Conservation (phyloP, 257 asterid genomes). For the Lycium ferocissimum region DNA sequence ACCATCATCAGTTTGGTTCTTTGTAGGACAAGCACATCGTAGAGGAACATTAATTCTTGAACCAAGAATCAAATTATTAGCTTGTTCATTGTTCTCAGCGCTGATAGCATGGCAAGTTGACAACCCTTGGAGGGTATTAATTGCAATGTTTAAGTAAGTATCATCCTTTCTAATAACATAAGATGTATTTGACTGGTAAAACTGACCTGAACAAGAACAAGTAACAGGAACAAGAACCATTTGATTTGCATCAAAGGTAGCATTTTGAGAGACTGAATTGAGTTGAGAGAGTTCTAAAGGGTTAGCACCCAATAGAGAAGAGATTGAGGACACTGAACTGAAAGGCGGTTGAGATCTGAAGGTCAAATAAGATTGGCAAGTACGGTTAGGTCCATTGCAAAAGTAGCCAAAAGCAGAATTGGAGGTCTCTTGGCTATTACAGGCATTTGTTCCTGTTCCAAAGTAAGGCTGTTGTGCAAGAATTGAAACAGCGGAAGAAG, state of each 20-base stretch:
- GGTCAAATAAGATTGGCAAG: constrained; percentile 77
- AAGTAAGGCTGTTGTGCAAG: constrained; percentile 78
- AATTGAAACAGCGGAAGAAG: constrained; percentile 41
- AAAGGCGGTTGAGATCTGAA: constrained; percentile 70
- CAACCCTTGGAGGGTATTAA: constrained; percentile 58
- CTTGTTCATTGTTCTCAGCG: constrained; percentile 43
- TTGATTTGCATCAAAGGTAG: constrained; percentile 39
- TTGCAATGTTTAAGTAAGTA: constrained; percentile 43
- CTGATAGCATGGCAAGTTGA: constrained; percentile 75
- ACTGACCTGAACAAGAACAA: constrained; percentile 77
- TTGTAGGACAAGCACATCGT: constrained; percentile 90
- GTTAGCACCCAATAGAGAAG: constrained; percentile 56
- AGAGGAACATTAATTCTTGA: constrained; percentile 61
- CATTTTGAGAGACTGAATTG: constrained; percentile 54
- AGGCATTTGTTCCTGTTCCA: constrained; percentile 31
- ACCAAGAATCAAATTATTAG: constrained; percentile 34
- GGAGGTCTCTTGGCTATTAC: constrained; percentile 44
- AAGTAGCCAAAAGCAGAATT: constrained; percentile 70
- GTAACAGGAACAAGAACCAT: constrained; percentile 69
- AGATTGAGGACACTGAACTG: constrained; percentile 57
- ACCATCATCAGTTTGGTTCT: constrained; percentile 50
- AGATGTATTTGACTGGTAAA: constrained; percentile 61
- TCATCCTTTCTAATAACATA: constrained; percentile 39
- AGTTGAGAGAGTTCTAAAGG: constrained; percentile 58
- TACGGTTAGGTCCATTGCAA: constrained; percentile 65